Evolutionary conservation across 306 rosid genomes (phyloP).

Genomic region (Inga leiocalycina): DNA sequence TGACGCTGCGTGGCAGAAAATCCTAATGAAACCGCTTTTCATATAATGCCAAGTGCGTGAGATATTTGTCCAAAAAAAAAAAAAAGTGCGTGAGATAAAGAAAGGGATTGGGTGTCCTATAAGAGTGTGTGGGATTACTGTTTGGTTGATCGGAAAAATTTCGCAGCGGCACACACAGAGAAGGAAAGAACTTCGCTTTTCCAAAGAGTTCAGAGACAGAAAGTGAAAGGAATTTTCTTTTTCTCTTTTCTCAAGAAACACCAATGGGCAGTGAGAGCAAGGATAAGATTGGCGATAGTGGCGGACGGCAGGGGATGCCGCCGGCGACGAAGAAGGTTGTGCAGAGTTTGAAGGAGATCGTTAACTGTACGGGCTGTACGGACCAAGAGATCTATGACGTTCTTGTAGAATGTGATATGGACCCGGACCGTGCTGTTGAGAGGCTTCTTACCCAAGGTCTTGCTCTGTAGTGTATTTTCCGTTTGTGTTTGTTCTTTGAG

Average conservation of each 20-base stretch:
- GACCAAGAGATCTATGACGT: constrained; percentile 16
- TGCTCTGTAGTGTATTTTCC: background rate
- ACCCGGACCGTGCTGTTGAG: constrained; percentile 23
- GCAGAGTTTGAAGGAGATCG: constrained; percentile 28
- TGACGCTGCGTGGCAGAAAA: constrained; percentile 5
- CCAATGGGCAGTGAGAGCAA: constrained; percentile 24
- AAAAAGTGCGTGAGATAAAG: background rate
- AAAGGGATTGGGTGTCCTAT: constrained; percentile 7
- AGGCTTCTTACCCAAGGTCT: constrained; percentile 51
- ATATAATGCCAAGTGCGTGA: background rate
- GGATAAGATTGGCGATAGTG: background rate
- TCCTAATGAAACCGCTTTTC: background rate
- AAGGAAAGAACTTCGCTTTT: background rate
- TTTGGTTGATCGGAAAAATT: background rate
- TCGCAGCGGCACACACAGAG: background rate
- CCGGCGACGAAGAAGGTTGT: background rate
- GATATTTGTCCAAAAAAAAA: background rate
- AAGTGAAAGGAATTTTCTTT: background rate
- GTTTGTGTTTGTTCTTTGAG: background rate
- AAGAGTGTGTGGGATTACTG: background rate
- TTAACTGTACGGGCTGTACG: background rate
- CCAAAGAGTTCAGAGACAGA: background rate
- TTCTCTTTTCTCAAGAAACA: background rate
- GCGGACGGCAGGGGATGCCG: background rate
- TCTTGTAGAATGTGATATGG: constrained; percentile 25